These are phyloP conservation scores for Ananas comosus DNA, from an alignment of 176 grass and related monocot genomes.

Conservation along the genomic window DNA sequence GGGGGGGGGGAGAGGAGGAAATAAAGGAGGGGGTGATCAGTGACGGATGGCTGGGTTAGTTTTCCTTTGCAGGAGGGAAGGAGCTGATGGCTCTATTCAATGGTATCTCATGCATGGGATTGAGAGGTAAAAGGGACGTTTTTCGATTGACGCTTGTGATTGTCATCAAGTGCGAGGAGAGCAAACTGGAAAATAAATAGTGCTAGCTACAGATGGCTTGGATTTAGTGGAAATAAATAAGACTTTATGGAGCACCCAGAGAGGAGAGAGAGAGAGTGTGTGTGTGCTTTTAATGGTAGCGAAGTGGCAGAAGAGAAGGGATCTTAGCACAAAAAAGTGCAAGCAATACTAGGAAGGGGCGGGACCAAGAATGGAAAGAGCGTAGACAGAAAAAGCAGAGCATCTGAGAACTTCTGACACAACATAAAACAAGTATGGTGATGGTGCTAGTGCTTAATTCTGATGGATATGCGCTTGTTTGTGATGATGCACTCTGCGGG, in stretches of 20 bases:
- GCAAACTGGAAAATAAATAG: conserved; percentile 2
- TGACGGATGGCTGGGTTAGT: conserved; percentile 42
- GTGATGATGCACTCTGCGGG: neutral
- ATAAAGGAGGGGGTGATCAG: neutral
- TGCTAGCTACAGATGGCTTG: neutral
- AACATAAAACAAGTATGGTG: no score
- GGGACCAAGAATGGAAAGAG: neutral
- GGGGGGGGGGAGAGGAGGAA: neutral
- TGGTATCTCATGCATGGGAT: conserved; percentile 73
- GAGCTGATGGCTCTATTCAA: conserved; percentile 28
- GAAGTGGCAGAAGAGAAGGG: neutral
- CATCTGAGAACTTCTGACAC: neutral
- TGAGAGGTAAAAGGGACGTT: conserved; percentile 74
- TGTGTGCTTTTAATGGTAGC: neutral
- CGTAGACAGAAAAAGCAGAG: neutral
- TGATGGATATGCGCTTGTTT: neutral
- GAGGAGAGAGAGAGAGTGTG: no score
- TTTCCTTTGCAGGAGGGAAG: conserved; percentile 78
- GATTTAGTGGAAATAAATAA: neutral
- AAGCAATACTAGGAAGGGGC: neutral
- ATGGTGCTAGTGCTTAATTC: neutral
- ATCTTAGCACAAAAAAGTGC: neutral
- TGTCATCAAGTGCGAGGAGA: conserved; percentile 49
- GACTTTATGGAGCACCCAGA: neutral
- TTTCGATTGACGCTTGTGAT: conserved; percentile 78